Percentiles rank a stretch among this genome's conserved stretches.
Conservation (phyloP, 768 basidiomycete genomes). For the Leccinum boreale region DNA sequence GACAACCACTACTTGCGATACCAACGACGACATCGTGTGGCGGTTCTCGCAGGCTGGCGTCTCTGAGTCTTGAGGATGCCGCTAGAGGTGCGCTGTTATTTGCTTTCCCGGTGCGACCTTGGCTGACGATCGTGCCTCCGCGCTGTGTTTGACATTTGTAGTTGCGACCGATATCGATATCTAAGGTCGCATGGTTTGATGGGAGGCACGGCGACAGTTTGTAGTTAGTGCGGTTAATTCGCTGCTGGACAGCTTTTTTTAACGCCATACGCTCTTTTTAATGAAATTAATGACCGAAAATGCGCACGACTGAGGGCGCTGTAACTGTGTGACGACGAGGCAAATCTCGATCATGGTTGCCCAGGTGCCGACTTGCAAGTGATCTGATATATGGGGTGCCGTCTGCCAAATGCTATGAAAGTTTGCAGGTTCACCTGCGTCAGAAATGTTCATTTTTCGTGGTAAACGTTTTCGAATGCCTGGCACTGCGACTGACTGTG, state of each 20-base stretch:
- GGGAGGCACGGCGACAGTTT: constrained; percentile 4
- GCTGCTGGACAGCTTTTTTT: constrained; percentile 15
- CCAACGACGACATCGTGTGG: constrained; percentile 14
- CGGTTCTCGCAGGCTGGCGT: constrained; percentile 18
- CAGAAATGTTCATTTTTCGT: fast-evolving
- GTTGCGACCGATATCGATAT: background rate
- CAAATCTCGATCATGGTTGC: background rate
- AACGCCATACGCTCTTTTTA: constrained; percentile 7
- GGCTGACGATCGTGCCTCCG: background rate
- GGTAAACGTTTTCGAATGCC: too few relatives aligned
- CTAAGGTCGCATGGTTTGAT: background rate
- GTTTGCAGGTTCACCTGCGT: background rate
- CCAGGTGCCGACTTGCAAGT: background rate
- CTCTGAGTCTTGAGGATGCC: constrained; percentile 11
- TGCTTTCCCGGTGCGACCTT: background rate
- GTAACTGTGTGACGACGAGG: background rate
- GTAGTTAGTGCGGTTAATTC: constrained; percentile 5
- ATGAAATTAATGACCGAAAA: constrained; percentile 1
- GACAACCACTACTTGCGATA: constrained; percentile 20
- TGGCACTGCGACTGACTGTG: too few relatives aligned
- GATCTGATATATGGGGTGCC: background rate
- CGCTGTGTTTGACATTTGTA: background rate
- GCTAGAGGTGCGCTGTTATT: background rate
- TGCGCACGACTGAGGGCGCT: background rate
- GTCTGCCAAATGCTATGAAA: background rate